A percentile compares a stretch with the other conserved stretches of the same genome.
These are phyloP conservation scores for Zygosaccharomyces lentus DNA, from an alignment of 805 yeast genomes.

Conservation along the genomic window DNA sequence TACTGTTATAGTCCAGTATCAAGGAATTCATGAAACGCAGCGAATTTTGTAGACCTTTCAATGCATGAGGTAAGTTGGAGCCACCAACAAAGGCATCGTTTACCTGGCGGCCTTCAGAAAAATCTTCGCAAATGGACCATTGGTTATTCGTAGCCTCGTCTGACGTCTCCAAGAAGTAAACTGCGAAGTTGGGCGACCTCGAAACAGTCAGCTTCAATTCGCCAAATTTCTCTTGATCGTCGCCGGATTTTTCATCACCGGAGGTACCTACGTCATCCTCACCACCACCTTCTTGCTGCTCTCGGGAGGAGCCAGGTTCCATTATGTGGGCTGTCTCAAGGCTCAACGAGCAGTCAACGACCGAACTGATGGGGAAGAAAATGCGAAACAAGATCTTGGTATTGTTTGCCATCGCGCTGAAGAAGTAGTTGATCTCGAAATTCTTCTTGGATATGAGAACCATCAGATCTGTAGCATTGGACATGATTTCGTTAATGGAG, in stretches of 20 bases:
- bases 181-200: slow-evolving; percentile 74
- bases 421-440: slow-evolving; percentile 71
- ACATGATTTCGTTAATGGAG: slow-evolving; percentile 59
- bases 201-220: slow-evolving; percentile 50
- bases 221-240: slow-evolving; percentile 27
- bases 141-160: slow-evolving; percentile 32
- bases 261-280: slow-evolving; percentile 7
- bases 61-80: slow-evolving; percentile 60
- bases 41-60: slow-evolving; percentile 53
- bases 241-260: slow-evolving; percentile 19
- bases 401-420: slow-evolving; percentile 64
- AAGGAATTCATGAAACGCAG: slow-evolving; percentile 51
- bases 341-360: slow-evolving; percentile 53
- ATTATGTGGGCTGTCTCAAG: slow-evolving; percentile 39
- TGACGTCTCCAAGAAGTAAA: slow-evolving; percentile 55
- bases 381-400: slow-evolving; percentile 67
- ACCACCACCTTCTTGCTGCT: slow-evolving; percentile 20
- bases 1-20: slow-evolving; percentile 44
- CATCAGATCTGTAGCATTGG: slow-evolving; percentile 59
- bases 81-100: slow-evolving; percentile 62
- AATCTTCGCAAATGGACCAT: slow-evolving; percentile 71
- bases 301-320: slow-evolving; percentile 8
- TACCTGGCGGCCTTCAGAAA: slow-evolving; percentile 79
- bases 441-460: slow-evolving; percentile 68
- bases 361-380: slow-evolving; percentile 62